Conservation (phyloP, 139 green algal genomes). For the Chlamydomonas sphaeroides region DNA sequence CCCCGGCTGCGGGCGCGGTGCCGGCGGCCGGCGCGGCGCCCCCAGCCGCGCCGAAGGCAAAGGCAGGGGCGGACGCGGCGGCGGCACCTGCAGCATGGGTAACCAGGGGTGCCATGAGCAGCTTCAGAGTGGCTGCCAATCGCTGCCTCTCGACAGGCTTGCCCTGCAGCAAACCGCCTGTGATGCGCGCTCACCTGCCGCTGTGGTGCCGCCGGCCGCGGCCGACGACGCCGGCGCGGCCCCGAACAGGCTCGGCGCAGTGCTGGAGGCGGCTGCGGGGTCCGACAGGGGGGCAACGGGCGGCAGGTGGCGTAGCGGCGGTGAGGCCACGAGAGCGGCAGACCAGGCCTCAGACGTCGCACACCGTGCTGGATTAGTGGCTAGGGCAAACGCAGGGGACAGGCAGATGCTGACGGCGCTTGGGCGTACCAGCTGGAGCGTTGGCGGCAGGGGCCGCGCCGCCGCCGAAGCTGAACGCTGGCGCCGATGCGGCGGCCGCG, state of each 20-base stretch:
- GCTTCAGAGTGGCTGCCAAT: no score
- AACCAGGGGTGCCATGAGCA: no score
- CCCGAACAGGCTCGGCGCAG: constrained; percentile 8
- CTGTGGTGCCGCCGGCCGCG: background rate
- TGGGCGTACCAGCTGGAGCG: no score
- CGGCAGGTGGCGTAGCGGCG: no score
- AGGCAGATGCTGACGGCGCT: no score
- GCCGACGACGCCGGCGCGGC: background rate
- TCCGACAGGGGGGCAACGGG: no score
- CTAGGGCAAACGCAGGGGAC: no score
- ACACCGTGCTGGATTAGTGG: no score
- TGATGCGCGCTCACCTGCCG: constrained; percentile 5
- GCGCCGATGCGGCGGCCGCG: background rate
- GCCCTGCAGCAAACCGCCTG: background rate
- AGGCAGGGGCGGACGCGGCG: background rate
- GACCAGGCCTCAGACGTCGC: no score
- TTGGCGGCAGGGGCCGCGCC: no score
- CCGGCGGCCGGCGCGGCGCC: constrained; percentile 4
- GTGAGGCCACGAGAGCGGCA: no score
- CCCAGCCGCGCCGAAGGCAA: background rate
- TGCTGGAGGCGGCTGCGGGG: background rate
- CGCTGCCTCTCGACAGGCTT: no score
- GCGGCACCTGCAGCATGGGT: constrained; percentile 1
- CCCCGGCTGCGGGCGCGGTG: constrained; percentile 2
- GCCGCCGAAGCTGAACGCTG: background rate